Evolutionary conservation across 768 basidiomycete genomes (phyloP).

Genomic region (Leccinum variicolor): DNA sequence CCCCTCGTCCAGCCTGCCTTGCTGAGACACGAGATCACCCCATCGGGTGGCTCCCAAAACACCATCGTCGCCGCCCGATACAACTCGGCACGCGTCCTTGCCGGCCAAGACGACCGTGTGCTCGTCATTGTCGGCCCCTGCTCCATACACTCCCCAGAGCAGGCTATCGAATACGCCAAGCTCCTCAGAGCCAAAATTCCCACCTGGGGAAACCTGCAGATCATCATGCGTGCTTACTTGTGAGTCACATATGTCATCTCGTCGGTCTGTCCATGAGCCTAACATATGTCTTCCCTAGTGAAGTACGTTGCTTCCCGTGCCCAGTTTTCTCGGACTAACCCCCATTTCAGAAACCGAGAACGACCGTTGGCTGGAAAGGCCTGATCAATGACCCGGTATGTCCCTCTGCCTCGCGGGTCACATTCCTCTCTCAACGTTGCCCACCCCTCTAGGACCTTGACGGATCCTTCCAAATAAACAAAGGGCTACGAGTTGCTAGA

Average conservation of each 20-base stretch:
- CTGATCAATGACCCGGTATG: constrained; percentile 80
- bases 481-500: constrained; percentile 85
- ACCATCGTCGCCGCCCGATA: constrained; percentile 82
- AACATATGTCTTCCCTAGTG: constrained; percentile 37
- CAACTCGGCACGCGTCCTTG: constrained; percentile 72
- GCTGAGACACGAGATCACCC: constrained; percentile 81
- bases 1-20: constrained; percentile 94
- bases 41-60: constrained; percentile 57
- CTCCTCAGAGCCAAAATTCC: constrained; percentile 65
- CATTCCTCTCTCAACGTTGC: not conserved
- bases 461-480: constrained; percentile 94
- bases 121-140: constrained; percentile 95
- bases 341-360: constrained; percentile 77
- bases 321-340: constrained; percentile 7
- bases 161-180: constrained; percentile 81
- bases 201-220: constrained; percentile 71
- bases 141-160: constrained; percentile 86
- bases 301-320: constrained; percentile 28
- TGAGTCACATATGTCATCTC: constrained; percentile 41
- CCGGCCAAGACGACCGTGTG: constrained; percentile 81
- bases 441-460: constrained; percentile 60
- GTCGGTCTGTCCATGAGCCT: constrained; percentile 20
- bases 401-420: not conserved
- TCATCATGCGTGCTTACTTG: constrained; percentile 98
- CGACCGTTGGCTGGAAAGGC: constrained; percentile 98